phyloP scores from a whole-genome alignment of 2,329 filamentous ascomycete genomes.

The Botrytis tulipae region DNA sequence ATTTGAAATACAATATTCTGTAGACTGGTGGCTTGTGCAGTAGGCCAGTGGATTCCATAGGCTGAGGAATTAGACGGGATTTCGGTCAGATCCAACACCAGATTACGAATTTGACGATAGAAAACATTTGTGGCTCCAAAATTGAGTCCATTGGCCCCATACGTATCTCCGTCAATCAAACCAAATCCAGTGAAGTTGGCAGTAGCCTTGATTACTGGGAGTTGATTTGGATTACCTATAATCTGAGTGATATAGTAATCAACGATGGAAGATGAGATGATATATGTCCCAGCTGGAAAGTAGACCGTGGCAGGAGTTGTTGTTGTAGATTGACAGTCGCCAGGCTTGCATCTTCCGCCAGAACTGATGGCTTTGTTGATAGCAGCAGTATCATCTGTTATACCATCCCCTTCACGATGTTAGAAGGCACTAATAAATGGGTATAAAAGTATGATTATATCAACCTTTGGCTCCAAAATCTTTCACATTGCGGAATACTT shows the following conservation, averaged over 20 bases:
- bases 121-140: slow-evolving; percentile 73
- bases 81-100: slow-evolving; percentile 56
- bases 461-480: slow-evolving; percentile 31
- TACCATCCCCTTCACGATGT: slow-evolving; percentile 63
- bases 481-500: slow-evolving; percentile 31
- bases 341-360: slow-evolving; percentile 40
- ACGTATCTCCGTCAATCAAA: slow-evolving; percentile 83
- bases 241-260: slow-evolving; percentile 33
- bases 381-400: slow-evolving; percentile 77
- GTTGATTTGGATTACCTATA: slow-evolving; percentile 37
- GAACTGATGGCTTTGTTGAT: slow-evolving; percentile 61
- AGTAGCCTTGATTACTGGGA: slow-evolving; percentile 72
- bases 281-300: slow-evolving; percentile 35
- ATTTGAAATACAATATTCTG: slow-evolving; percentile 62
- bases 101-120: slow-evolving; percentile 62
- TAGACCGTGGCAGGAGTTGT: slow-evolving; percentile 44
- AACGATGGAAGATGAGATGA: slow-evolving; percentile 31
- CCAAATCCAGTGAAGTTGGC: slow-evolving; percentile 69
- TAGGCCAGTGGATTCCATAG: slow-evolving; percentile 52
- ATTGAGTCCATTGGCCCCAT: slow-evolving; percentile 66
- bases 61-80: slow-evolving; percentile 33
- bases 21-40: slow-evolving; percentile 55
- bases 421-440: slow-evolving; percentile 85
- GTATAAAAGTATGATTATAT: slow-evolving; percentile 38
- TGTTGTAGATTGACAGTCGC: slow-evolving; percentile 49